Percentiles rank a stretch among this genome's conserved stretches.
phyloP scores from a whole-genome alignment of 352 stramenopile species.

The Pythium grandisporangium region DNA sequence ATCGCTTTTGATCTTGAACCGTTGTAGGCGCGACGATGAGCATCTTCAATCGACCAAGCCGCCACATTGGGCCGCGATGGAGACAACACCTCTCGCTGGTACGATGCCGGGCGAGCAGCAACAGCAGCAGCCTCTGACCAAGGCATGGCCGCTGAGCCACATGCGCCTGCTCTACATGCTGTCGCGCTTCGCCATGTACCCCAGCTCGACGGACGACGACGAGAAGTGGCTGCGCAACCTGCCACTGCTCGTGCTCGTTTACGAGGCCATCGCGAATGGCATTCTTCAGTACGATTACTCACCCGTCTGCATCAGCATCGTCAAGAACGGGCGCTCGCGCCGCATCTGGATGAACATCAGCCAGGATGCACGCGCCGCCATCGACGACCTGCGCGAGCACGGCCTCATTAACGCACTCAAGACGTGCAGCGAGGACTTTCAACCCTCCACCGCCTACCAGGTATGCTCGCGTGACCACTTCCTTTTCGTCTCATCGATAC shows the following conservation, averaged over 20 bases:
- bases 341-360: conserved; percentile 93
- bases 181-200: conserved; percentile 92
- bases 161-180: conserved; percentile 95
- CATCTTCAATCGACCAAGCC: no score
- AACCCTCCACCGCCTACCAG: conserved; percentile 95
- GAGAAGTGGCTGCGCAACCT: conserved; percentile 95
- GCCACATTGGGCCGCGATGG: no score
- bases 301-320: conserved; percentile 90
- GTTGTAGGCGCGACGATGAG: no score
- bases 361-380: conserved; percentile 93
- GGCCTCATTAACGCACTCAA: conserved; percentile 94
- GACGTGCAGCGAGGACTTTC: conserved; percentile 90
- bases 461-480: no score
- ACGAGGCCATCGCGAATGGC: conserved; percentile 92
- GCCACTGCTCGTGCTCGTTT: conserved; percentile 94
- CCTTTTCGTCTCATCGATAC: no score
- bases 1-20: no score
- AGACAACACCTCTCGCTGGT: no score
- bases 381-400: conserved; percentile 94
- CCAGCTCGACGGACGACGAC: conserved; percentile 81
- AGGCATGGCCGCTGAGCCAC: conserved; percentile 82
- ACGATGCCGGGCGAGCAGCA: no score
- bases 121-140: neutral
- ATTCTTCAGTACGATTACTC: conserved; percentile 97
- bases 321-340: conserved; percentile 81